Conservation (phyloP, 148 eudicot genomes). For the Chenopodium berlandieri region DNA sequence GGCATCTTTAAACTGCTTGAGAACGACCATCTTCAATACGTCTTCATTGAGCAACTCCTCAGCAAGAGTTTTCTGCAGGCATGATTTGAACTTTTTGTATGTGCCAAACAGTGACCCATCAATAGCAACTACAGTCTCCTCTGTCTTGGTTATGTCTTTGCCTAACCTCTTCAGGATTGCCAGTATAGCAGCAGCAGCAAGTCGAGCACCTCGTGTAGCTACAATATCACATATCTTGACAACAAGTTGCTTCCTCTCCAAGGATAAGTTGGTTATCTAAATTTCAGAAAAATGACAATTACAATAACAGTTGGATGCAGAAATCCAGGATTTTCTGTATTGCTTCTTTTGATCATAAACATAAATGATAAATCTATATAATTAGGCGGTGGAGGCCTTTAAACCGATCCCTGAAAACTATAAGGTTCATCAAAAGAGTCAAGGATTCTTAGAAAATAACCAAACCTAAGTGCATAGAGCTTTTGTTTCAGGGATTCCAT, state of each 20-base stretch:
- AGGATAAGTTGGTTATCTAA: conserved; percentile 14
- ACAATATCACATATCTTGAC: conserved; percentile 68
- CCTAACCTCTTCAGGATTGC: conserved; percentile 73
- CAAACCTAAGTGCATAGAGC: neutral
- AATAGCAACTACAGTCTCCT: conserved; percentile 61
- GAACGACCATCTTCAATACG: conserved; percentile 39
- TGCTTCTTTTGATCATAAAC: neutral
- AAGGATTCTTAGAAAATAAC: neutral
- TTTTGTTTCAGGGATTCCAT: neutral
- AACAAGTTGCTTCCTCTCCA: conserved; percentile 48
- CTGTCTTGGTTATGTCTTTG: conserved; percentile 42
- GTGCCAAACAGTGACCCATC: conserved; percentile 73
- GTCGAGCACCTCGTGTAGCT: conserved; percentile 74
- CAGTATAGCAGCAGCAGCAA: conserved; percentile 79
- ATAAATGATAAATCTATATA: neutral
- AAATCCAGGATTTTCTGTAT: neutral
- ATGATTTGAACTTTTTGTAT: conserved; percentile 58
- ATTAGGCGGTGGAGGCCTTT: neutral
- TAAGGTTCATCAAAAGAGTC: neutral
- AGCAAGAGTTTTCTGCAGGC: conserved; percentile 51
- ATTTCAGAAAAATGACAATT: neutral
- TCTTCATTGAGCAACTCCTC: conserved; percentile 52
- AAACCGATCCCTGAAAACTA: neutral
- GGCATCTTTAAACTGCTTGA: conserved; percentile 67
- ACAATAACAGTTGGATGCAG: neutral